phyloP scores from a whole-genome alignment of 78 protist genomes.

The Speleostelium caveatum region DNA sequence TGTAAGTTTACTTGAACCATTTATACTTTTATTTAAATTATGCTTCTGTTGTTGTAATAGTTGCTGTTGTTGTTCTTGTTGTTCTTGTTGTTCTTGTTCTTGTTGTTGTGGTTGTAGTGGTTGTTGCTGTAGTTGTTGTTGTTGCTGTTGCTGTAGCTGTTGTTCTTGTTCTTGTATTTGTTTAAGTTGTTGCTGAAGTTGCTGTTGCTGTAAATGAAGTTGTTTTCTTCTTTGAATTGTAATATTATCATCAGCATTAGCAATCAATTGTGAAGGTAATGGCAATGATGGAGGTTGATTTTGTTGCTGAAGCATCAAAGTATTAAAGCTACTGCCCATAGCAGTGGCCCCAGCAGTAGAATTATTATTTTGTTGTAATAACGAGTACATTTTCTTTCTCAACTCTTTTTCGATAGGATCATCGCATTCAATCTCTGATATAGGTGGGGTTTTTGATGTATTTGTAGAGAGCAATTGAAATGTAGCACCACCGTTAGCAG shows the following conservation, averaged over 20 bases:
- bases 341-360: too few species aligned
- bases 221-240: too few species aligned
- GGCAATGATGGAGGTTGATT: too few species aligned
- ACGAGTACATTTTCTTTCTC: conserved; percentile 44
- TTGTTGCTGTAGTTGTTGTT: not conserved
- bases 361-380: conserved; percentile 8
- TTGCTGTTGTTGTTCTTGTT: conserved; percentile 11
- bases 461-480: not conserved
- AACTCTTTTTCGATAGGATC: conserved; percentile 70
- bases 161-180: not conserved
- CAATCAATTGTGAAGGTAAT: too few species aligned
- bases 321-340: too few species aligned
- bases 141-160: not conserved
- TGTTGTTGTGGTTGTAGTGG: not conserved
- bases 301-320: too few species aligned
- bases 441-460: too few species aligned
- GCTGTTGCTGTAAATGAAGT: not conserved
- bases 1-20: too few species aligned
- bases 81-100: not conserved
- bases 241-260: too few species aligned
- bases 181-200: not conserved
- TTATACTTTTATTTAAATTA: not conserved
- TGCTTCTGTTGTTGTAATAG: not conserved
- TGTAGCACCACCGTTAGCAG: too few species aligned
- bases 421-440: not conserved